Percentiles rank a stretch among this genome's conserved stretches.
These are phyloP conservation scores for Onygenales sp. DNA, from an alignment of 2,329 filamentous ascomycete genomes.

Conservation along the genomic window DNA sequence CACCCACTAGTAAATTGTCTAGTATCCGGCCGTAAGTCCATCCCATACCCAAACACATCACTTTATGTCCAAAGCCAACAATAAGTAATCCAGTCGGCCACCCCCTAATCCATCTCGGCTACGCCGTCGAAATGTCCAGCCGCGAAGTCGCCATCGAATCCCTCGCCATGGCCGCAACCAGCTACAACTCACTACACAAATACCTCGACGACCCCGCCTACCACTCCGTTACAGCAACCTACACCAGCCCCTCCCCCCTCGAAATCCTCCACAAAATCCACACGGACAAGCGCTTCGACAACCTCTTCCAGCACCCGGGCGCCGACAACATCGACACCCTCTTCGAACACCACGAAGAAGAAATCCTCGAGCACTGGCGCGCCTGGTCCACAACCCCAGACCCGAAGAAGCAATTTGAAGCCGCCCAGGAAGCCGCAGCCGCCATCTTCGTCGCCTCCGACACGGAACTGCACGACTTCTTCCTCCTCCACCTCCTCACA, in stretches of 20 bases:
- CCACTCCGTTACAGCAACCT: slow-evolving; percentile 40
- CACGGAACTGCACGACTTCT: slow-evolving; percentile 64
- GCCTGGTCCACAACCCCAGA: slow-evolving; percentile 60
- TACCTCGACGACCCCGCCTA: slow-evolving; percentile 65
- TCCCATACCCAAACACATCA: slow-evolving; percentile 8
- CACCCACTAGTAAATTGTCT: slow-evolving; percentile 73
- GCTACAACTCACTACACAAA: slow-evolving; percentile 48
- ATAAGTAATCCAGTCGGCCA: slow-evolving; percentile 57
- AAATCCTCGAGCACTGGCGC: slow-evolving; percentile 82
- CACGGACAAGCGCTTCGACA: slow-evolving; percentile 60
- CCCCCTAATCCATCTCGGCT: slow-evolving; percentile 89
- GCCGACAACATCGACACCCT: slow-evolving; percentile 57
- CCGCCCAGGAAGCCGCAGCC: slow-evolving; percentile 51
- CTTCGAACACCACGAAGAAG: slow-evolving; percentile 58
- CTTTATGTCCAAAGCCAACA: neutral
- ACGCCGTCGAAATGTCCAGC: slow-evolving; percentile 79
- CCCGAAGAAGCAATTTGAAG: slow-evolving; percentile 63
- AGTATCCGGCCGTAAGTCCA: slow-evolving; percentile 62
- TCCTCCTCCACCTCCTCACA: slow-evolving; percentile 71
- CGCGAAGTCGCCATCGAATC: slow-evolving; percentile 85
- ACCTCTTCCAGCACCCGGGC: slow-evolving; percentile 50
- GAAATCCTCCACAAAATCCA: slow-evolving; percentile 63
- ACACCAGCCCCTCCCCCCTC: slow-evolving; percentile 53
- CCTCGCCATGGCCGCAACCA: slow-evolving; percentile 57
- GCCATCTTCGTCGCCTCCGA: slow-evolving; percentile 31